phyloP scores from a whole-genome alignment of 805 yeast genomes.

The Pichia manshurica region DNA sequence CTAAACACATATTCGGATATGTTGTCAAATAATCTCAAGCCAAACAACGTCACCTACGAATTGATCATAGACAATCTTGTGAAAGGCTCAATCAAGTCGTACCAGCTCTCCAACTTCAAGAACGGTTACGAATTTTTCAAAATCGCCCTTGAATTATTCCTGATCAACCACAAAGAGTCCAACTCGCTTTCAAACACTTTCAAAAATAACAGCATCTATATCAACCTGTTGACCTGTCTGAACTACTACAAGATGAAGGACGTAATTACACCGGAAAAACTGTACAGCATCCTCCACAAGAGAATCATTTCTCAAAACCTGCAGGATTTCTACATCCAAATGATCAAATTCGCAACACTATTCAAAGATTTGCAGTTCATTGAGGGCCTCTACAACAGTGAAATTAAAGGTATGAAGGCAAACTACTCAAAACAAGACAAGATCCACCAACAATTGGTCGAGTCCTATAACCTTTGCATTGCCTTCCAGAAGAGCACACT shows the following conservation, averaged over 20 bases:
- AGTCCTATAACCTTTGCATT: slow-evolving; percentile 46
- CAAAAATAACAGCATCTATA: slow-evolving; percentile 17
- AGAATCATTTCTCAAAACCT: slow-evolving; percentile 12
- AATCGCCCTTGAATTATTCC: slow-evolving; percentile 44
- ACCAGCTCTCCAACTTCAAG: slow-evolving; percentile 29
- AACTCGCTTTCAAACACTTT: slow-evolving; percentile 11
- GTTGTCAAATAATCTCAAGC: slow-evolving; percentile 48
- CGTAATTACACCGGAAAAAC: slow-evolving; percentile 15
- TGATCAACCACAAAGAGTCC: slow-evolving; percentile 20
- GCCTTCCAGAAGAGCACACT: slow-evolving; percentile 47
- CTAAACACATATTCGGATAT: slow-evolving; percentile 66
- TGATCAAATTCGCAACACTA: slow-evolving; percentile 36
- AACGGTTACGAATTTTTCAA: slow-evolving; percentile 44
- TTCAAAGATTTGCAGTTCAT: slow-evolving; percentile 35
- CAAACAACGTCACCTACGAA: slow-evolving; percentile 49
- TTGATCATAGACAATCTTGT: slow-evolving; percentile 46
- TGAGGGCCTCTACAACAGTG: slow-evolving; percentile 29
- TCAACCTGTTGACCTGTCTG: slow-evolving; percentile 23
- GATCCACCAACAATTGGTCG: slow-evolving; percentile 47
- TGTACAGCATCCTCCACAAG: slow-evolving; percentile 17
- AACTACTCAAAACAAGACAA: slow-evolving; percentile 33
- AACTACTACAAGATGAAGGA: slow-evolving; percentile 21
- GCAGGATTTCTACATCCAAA: slow-evolving; percentile 32
- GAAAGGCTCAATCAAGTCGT: slow-evolving; percentile 41
- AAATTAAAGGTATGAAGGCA: slow-evolving; percentile 1